These are phyloP conservation scores for Fimicolochytrium jonesii DNA, from an alignment of 192 early-diverging fungal species.

Conservation along the genomic window DNA sequence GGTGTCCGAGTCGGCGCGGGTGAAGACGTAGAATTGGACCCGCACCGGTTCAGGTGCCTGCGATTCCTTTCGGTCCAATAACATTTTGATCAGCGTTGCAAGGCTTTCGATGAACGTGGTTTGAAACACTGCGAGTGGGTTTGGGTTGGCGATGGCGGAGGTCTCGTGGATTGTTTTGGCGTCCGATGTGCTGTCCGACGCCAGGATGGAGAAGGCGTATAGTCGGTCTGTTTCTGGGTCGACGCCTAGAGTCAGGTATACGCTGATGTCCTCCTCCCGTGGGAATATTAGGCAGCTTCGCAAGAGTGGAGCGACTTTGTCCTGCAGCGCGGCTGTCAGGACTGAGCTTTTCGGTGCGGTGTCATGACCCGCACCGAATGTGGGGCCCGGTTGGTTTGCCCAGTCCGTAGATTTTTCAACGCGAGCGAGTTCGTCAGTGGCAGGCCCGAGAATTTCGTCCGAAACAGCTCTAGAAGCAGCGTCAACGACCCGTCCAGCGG, in stretches of 20 bases:
- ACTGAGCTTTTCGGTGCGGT: conserved; percentile 7
- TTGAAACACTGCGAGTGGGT: too few relatives aligned
- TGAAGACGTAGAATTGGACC: conserved; percentile 37
- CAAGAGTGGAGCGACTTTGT: not conserved
- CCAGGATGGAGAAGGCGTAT: conserved; percentile 23
- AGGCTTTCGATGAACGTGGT: conserved; percentile 24
- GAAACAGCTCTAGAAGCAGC: too few relatives aligned
- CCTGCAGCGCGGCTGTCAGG: not conserved
- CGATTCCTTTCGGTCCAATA: not conserved
- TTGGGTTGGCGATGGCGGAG: not conserved
- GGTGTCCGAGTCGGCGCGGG: conserved; percentile 6
- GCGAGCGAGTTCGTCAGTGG: too few relatives aligned
- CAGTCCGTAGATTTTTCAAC: too few relatives aligned
- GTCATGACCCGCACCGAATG: too few relatives aligned
- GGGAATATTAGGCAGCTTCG: conserved; percentile 24
- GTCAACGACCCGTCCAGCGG: too few relatives aligned
- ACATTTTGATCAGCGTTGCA: not conserved
- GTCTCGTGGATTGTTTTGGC: not conserved
- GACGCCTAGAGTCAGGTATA: conserved; percentile 24
- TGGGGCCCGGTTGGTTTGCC: too few relatives aligned
- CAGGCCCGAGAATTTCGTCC: too few relatives aligned
- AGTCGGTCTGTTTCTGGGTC: conserved; percentile 32
- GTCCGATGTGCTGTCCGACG: not conserved
- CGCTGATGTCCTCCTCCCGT: conserved; percentile 14
- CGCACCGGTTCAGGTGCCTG: not conserved